Conservation (phyloP, 2,329 filamentous ascomycete genomes). For the Thielaviopsis populi region DNA sequence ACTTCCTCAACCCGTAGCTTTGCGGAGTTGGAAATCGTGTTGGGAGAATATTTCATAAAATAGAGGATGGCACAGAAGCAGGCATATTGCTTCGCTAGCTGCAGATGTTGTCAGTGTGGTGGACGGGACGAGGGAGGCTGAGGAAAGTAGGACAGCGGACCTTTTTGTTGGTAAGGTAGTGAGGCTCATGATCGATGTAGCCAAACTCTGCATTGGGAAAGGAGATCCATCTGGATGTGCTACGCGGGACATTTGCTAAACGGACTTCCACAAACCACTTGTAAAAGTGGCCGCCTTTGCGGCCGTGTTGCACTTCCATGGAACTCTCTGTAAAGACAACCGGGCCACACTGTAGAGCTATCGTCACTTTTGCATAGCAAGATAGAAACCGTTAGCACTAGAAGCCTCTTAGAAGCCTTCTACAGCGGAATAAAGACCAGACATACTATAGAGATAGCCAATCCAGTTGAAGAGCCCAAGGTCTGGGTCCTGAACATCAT, state of each 20-base stretch:
- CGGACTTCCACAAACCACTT: slow-evolving; percentile 5
- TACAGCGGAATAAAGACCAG: background rate
- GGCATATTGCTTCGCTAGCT: slow-evolving; percentile 38
- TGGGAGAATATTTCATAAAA: slow-evolving; percentile 11
- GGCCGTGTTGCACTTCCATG: background rate
- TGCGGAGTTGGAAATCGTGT: too few relatives aligned
- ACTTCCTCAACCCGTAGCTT: too few relatives aligned
- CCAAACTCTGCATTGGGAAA: slow-evolving; percentile 26
- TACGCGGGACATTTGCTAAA: too few relatives aligned
- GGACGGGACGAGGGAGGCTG: background rate
- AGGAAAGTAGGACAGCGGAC: slow-evolving; percentile 19
- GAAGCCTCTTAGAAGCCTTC: background rate
- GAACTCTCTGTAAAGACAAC: too few relatives aligned
- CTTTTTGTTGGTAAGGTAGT: slow-evolving; percentile 34
- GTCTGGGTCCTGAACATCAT: background rate
- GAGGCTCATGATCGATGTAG: slow-evolving; percentile 21
- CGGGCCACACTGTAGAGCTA: too few relatives aligned
- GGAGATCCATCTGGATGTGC: slow-evolving; percentile 17
- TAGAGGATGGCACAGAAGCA: slow-evolving; percentile 33
- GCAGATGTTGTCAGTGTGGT: background rate
- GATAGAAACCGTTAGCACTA: background rate
- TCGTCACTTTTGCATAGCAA: background rate
- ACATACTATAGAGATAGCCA: slow-evolving; percentile 2
- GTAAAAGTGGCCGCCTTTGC: background rate
- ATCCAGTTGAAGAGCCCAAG: slow-evolving; percentile 9